Evolutionary conservation across 2,329 filamentous ascomycete species (phyloP).

Genomic region (Curvularia sp.): DNA sequence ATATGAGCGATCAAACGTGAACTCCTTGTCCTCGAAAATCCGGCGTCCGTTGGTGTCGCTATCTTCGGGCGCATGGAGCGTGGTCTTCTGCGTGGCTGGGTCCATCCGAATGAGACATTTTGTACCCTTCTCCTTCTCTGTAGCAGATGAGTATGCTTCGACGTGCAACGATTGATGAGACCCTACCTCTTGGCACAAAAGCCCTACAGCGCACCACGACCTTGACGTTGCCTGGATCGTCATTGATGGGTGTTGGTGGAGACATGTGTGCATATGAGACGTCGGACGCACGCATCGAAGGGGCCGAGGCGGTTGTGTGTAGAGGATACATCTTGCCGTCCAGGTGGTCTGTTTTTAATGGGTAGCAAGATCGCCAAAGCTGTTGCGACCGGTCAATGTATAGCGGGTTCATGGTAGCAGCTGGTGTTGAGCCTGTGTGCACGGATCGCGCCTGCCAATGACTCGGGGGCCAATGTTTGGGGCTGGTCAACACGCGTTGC

Average conservation of each 20-base stretch:
- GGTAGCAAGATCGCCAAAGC: constrained; percentile 31
- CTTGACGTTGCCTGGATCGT: constrained; percentile 59
- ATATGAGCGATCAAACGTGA: constrained; percentile 97
- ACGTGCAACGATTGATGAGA: not conserved
- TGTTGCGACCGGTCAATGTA: constrained; percentile 40
- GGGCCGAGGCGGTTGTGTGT: constrained; percentile 53
- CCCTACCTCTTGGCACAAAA: constrained; percentile 56
- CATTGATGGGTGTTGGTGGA: constrained; percentile 41
- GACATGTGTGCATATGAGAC: constrained; percentile 41
- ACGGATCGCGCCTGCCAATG: constrained; percentile 33
- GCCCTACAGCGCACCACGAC: constrained; percentile 59
- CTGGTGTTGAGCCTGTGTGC: constrained; percentile 19
- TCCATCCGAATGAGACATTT: constrained; percentile 93
- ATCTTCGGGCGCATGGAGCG: constrained; percentile 73
- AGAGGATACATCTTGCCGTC: constrained; percentile 42
- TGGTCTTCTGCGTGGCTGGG: constrained; percentile 83
- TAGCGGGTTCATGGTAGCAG: constrained; percentile 42
- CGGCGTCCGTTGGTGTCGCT: constrained; percentile 69
- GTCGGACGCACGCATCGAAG: constrained; percentile 54
- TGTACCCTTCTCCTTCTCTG: constrained; percentile 82
- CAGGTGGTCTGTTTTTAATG: constrained; percentile 36
- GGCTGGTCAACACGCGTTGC: constrained; percentile 44
- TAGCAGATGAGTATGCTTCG: constrained; percentile 29
- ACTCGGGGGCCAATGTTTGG: constrained; percentile 25
- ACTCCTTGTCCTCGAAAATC: constrained; percentile 83